Percentiles rank a stretch among this genome's conserved stretches.
These are phyloP conservation scores for Lepiota venenata DNA, from an alignment of 768 basidiomycete species.

Conservation along the genomic window DNA sequence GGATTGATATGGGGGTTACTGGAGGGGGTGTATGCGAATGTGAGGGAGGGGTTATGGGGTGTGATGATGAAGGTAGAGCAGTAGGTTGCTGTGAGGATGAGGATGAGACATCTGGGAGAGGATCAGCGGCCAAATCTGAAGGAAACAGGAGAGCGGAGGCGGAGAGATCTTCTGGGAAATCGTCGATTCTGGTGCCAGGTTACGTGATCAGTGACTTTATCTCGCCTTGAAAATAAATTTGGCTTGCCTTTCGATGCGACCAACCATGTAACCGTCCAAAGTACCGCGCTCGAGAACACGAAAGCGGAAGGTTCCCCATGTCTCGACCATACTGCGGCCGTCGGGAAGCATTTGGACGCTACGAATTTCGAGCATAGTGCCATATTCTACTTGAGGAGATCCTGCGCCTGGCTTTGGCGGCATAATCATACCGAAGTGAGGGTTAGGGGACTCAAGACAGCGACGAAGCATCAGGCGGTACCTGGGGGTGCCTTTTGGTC, in stretches of 20 bases:
- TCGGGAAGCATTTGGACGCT: conserved; percentile 86
- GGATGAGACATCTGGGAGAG: not conserved
- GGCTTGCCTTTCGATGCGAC: conserved; percentile 61
- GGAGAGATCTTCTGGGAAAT: conserved; percentile 34
- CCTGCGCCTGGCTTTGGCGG: conserved; percentile 43
- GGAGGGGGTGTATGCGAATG: not conserved
- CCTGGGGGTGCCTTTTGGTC: conserved; percentile 26
- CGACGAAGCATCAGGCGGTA: conserved; percentile 96
- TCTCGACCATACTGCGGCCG: conserved; percentile 84
- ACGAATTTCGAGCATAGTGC: conserved; percentile 90
- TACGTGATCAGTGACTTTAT: conserved; percentile 3
- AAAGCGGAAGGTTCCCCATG: conserved; percentile 64
- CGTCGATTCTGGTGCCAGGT: conserved; percentile 26
- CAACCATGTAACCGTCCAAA: conserved; percentile 90
- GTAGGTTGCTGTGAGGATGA: conserved; percentile 4
- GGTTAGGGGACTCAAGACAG: conserved; percentile 74
- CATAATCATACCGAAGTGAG: conserved; percentile 94
- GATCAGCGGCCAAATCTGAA: not conserved
- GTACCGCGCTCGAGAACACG: conserved; percentile 80
- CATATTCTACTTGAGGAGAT: conserved; percentile 61
- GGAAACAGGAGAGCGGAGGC: conserved; percentile 21
- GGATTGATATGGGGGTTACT: conserved; percentile 7
- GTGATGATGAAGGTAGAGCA: not conserved
- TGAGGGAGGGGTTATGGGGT: conserved; percentile 10
- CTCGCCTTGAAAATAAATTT: conserved; percentile 8